These are phyloP conservation scores for Schwanniomyces etchellsii DNA, from an alignment of 1,139 yeast genomes.

Conservation along the genomic window DNA sequence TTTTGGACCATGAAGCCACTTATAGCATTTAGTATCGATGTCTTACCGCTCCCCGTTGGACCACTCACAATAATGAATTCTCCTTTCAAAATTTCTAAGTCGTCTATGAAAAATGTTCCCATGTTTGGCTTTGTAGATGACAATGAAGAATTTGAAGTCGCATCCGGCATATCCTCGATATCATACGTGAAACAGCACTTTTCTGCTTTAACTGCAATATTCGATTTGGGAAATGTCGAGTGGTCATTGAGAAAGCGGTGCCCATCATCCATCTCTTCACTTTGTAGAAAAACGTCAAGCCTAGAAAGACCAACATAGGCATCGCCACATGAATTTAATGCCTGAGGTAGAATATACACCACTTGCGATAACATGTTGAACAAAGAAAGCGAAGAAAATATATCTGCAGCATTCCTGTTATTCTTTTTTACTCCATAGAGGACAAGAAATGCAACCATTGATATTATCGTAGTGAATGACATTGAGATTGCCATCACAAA, in stretches of 20 bases:
- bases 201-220: not conserved
- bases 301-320: slow-evolving; percentile 62
- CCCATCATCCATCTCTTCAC: slow-evolving; percentile 16
- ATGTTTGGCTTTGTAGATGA: not conserved
- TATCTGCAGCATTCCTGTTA: slow-evolving; percentile 55
- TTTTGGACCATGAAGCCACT: slow-evolving; percentile 50
- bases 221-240: not conserved
- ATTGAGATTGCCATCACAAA: slow-evolving; percentile 53
- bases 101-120: slow-evolving; percentile 10
- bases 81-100: slow-evolving; percentile 29
- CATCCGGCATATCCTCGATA: not conserved
- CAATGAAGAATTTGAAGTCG: not conserved
- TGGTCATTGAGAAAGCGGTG: not conserved
- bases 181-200: not conserved
- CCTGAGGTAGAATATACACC: slow-evolving; percentile 64
- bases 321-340: slow-evolving; percentile 62
- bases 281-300: slow-evolving; percentile 45
- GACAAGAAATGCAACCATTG: slow-evolving; percentile 69
- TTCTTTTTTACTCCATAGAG: slow-evolving; percentile 46
- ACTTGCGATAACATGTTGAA: slow-evolving; percentile 55
- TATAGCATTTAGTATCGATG: slow-evolving; percentile 55
- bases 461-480: slow-evolving; percentile 60
- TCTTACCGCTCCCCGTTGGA: slow-evolving; percentile 66
- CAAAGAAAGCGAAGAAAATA: slow-evolving; percentile 76
- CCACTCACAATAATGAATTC: slow-evolving; percentile 72